Evolutionary conservation across 805 yeast genomes (phyloP), one percentile per base, ranked within the genome.

Genomic region (Maudiozyma bulderi): DNA sequence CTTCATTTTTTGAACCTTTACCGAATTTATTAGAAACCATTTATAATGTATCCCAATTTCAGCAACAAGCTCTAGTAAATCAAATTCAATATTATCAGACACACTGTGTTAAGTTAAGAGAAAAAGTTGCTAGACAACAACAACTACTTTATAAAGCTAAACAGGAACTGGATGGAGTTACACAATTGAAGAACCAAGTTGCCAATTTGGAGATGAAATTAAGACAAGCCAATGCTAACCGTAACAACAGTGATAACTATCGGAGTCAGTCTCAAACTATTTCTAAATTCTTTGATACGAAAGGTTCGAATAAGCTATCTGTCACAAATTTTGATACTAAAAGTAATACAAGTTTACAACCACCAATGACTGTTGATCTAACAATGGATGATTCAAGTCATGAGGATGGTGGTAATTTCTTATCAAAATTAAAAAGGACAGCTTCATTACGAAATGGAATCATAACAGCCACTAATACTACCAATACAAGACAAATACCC

Each of bases 11-110:
- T 47, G 59, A 59, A 31, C 66, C 66, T 8, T 47, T 64, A 15
- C 55, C 64, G 0, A 49, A 54, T 1, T 45, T 54, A 3, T 32
- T 63, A 40, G 67, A 63, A 34, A 55, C 52, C 9, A 39, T 64
- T 3, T 60, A 59, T 47, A 60, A 56, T 20, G 61, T 60, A 3
- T 54, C 66, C 1, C 60, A 60, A 40, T 64, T 64, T 49, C 68
- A 64, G 51, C 51, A 52, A n/a, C 54, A 52, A 9, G 60, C 60
- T 1, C 46, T 62, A 40, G 41, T 53, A 6, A 55, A 57, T 15
- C 59, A 62, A 42, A 55, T 59, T 20, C 54, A 53, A 41, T 60
- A 60, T 48, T 61, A 59, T 41, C 62, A 57, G 42, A 52, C 48
- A 9, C 50, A 56, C 34, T 54, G 62, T 33, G 46, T 54, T 9